Base-by-base conservation (phyloP, 1,139 yeast species). In the Suhomyces coccinellae region DNA sequence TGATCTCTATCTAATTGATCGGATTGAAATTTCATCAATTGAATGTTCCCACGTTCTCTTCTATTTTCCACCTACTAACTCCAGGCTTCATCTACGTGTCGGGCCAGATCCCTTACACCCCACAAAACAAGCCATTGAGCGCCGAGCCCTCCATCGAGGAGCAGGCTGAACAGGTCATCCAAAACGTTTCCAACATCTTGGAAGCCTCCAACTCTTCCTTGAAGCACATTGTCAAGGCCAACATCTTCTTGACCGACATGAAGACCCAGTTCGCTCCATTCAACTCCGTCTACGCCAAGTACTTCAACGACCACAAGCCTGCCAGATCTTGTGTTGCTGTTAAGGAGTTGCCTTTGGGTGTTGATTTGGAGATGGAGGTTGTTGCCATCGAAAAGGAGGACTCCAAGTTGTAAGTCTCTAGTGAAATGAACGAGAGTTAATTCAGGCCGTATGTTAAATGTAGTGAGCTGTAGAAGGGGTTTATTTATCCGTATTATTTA, bases 281-380 rank as follows among this genome's bases (percentile, higher is more conserved):
- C 75, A 91, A 91, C 71, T 78, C 77, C 54, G 93, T 87, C 44
- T 91, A 90, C 69, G 83, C 80, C 52, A 84, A 86, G 67, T 87
- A 86, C 70, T 90, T 91, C 73, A 75, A 66, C 63, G 77, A 73
- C 47, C 95, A 87, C 75, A 87, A 86, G 70, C 97, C 98, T 45
- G 97, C 97, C 33, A 87, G 98, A 77, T 87, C 96, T 2, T 89
- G 96, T 75, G 95, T 90, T 55, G 96, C 96, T 37, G 97, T 89
- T 53, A 83, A 82, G 65, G 82, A 81, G 52, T 81, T 90, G 62
- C 98, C 98, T 51, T 80, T 90, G 65, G 88, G 89, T 47, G 88
- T 83, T 49, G 86, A 80, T 47, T 78, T 85, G 56, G 83, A 82
- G 66, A 69, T 79, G 69, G 97, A 90, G 72, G 88, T 83, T 43